Base-by-base conservation (phyloP, 805 yeast species). In the Candida andamanensis region DNA sequence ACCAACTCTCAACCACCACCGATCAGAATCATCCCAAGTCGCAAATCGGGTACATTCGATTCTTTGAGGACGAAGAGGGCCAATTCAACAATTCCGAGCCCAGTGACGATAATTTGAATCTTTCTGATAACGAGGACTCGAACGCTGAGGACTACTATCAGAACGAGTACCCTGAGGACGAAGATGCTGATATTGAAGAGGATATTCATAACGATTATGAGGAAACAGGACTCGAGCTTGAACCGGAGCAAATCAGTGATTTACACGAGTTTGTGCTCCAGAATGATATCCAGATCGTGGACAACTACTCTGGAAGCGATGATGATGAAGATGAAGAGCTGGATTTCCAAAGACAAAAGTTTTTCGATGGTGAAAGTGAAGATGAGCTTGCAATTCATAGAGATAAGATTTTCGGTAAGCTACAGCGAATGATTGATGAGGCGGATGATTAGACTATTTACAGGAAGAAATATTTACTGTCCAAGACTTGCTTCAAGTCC, bases 101-200 rank as follows among this genome's bases (percentile, higher is more conserved):
- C 24, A 50, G 56, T 6, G 64, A 53, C 26, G 70, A 67, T n/a
- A 72, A 67, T 4, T 42, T 35, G 7, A 44, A 51, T 2, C 45
- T 56, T 7, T 70, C 85, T 0, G 92, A 82, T 43, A 86, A 84
- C 46, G 90, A 83, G 40, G 94, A 84, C 49, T 82, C 92, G 0
- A 84, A 84, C 50, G 95, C 95, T 14, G 98, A 90, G 59, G 86
- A 84, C 34, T 89, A 79, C 49, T 90, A 90, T 52, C 76, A 78
- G 46, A 90, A 92, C 56, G 97, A 90, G 49, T 90, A 90, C 49
- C 97, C 97, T 0, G 95, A 86, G 28, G 96, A 89, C 49, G 96
- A 86, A 41, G 90, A 84, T 46, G 86, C 77, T 7, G 44, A 42
- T 17, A 37, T 37, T 3, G 40, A 30, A 7, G 35, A 18, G 13